A percentile compares a stretch with the other conserved stretches of the same genome.
Evolutionary conservation across 352 stramenopile genomes (phyloP).

Genomic region (Thalassiosira ordinaria): DNA sequence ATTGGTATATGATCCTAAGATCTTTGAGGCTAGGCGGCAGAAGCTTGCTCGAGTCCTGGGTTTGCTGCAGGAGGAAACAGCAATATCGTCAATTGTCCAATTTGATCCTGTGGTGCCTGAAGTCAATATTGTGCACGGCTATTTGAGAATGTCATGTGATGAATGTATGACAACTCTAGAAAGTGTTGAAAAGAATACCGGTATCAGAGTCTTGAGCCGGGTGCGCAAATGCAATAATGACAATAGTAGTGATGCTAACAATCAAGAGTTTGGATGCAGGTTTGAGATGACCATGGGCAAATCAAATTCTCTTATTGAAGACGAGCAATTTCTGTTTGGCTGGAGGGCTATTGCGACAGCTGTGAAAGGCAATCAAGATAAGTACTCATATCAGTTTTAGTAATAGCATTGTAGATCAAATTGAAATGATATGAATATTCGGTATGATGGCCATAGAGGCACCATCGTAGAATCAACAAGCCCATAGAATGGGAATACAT

Average conservation of each 20-base stretch:
- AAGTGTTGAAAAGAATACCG: slow-evolving; percentile 36
- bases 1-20: slow-evolving; percentile 6
- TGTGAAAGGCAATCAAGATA: no score
- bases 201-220: slow-evolving; percentile 61
- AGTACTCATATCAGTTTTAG: no score
- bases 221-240: slow-evolving; percentile 33
- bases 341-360: slow-evolving; percentile 57
- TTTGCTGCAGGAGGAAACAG: slow-evolving; percentile 30
- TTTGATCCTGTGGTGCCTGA: slow-evolving; percentile 71
- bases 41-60: slow-evolving; percentile 64
- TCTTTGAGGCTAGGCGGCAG: slow-evolving; percentile 61
- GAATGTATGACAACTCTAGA: slow-evolving; percentile 50
- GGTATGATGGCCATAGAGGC: no score
- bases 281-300: slow-evolving; percentile 75
- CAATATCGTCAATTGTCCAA: slow-evolving; percentile 38
- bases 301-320: slow-evolving; percentile 59
- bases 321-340: slow-evolving; percentile 56
- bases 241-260: not conserved
- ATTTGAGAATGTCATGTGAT: slow-evolving; percentile 49
- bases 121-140: slow-evolving; percentile 75
- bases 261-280: slow-evolving; percentile 49
- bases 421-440: no score
- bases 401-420: no score
- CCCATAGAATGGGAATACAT: no score
- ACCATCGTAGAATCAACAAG: no score